Evolutionary conservation across 176 grass and related monocot species (phyloP).

Genomic region (Guadua angustifolia): DNA sequence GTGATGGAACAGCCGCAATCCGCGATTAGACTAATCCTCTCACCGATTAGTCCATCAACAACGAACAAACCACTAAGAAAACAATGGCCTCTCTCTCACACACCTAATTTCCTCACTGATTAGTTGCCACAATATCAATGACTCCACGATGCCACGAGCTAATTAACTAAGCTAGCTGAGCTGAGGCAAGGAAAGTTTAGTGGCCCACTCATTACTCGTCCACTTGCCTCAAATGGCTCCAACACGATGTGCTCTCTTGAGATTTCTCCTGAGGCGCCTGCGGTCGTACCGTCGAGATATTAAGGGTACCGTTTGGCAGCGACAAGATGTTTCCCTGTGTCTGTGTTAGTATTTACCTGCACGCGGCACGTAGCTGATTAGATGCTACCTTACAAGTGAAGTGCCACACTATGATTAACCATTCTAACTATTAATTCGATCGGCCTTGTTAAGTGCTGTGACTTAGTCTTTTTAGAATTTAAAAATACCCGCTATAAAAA

Average conservation of each 20-base stretch:
- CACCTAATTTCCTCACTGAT: neutral
- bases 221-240: constrained; percentile 39
- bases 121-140: neutral
- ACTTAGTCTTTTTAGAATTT: too few relatives aligned
- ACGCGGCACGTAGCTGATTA: neutral
- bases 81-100: neutral
- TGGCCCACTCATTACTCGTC: constrained; percentile 4
- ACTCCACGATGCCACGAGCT: neutral
- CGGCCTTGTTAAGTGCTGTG: too few relatives aligned
- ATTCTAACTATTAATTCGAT: neutral
- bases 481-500: too few relatives aligned
- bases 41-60: neutral
- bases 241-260: constrained; percentile 27
- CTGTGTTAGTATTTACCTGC: neutral
- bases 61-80: neutral
- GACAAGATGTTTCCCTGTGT: neutral
- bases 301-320: neutral
- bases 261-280: constrained; percentile 19
- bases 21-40: neutral
- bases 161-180: neutral
- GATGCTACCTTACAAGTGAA: neutral
- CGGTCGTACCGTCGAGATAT: neutral
- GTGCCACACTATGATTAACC: neutral
- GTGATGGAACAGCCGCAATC: neutral
- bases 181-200: neutral